Base-by-base conservation (phyloP, 2,329 filamentous ascomycete genomes). In the Fusarium papillatum region DNA sequence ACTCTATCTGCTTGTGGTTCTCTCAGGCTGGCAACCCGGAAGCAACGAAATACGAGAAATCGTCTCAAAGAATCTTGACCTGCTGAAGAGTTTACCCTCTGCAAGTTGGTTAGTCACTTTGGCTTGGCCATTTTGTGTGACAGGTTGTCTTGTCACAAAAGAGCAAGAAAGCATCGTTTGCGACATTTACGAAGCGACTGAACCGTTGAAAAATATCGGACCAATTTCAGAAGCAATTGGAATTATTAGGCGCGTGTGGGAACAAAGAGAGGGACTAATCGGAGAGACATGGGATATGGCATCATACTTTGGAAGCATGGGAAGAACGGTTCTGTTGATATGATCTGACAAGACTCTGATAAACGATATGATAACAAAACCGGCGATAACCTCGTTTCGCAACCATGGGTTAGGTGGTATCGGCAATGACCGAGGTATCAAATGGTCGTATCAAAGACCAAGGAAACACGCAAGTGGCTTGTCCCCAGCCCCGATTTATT, bases 271-370 rank as follows among this genome's bases (percentile, higher is more conserved):
- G 13, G 5, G 14, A 2, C 9, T 67, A 6, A 46, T n/a, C 5
- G 24, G 29, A 3, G 74, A 75, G 14, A 57, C 48, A 1, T 75
- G 70, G 74, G 65, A 73, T 9, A 43, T 69, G n/a, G 53, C 62
- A 17, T 29, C 64, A 43, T 73, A 66, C 83, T 94, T 87, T 29
- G 11, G n/a, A 19, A 31, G 57, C 10, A 24, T 57, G 29, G 68
- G 48, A 5, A 36, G 46, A 31, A 48, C 66, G 5, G 53, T 64
- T 6, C 9, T 71, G 26, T 43, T 67, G 13, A 17, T 68, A 39
- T 34, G 50, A 57, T 57, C 13, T 57, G 29, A 57, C 29, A 34
- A 13, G 16, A 14, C 50, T 31, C 3, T 17, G 48, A 53, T 31
- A 53, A 29, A 31, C 17, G 1, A 10, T 19, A 31, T n/a, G 50